phyloP scores from a whole-genome alignment of 2,329 filamentous ascomycete species.

The Colletotrichum lupini region DNA sequence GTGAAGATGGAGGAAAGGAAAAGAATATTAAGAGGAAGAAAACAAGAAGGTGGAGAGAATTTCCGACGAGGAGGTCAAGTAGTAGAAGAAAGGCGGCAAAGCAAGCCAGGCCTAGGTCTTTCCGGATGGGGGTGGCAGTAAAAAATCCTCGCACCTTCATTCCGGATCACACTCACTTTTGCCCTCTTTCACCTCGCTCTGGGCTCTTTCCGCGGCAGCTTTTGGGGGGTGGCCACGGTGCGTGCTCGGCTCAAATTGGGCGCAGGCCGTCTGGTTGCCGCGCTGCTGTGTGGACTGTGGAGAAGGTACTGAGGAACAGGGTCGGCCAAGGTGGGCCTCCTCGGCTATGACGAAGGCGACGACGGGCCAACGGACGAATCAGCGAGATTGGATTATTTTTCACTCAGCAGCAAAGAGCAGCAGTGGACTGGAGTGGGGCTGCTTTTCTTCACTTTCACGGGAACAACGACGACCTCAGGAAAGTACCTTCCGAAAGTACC shows the following conservation, averaged over 20 bases:
- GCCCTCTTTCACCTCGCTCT: conserved; percentile 2
- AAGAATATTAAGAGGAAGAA: conserved; percentile 38
- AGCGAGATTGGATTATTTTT: conserved; percentile 34
- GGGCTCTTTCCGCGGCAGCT: background rate
- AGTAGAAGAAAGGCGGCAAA: conserved; percentile 29
- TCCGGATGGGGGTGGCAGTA: conserved; percentile 30
- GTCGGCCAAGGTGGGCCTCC: conserved; percentile 28
- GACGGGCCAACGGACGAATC: conserved; percentile 37
- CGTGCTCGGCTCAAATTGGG: conserved; percentile 27
- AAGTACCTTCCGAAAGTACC: background rate
- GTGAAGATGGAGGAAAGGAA: conserved; percentile 39
- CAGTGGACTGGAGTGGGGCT: conserved; percentile 16
- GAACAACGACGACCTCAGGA: background rate
- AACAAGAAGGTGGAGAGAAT: conserved; percentile 41
- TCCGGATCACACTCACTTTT: conserved; percentile 2
- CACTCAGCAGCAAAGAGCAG: conserved; percentile 33
- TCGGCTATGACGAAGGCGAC: conserved; percentile 38
- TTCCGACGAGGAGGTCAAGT: conserved; percentile 37
- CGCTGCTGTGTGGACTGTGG: conserved; percentile 28
- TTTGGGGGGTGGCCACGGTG: background rate
- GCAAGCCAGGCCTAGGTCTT: background rate
- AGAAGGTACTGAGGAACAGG: conserved; percentile 17
- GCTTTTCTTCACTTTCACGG: background rate
- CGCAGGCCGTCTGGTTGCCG: conserved; percentile 22
- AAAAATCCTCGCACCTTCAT: conserved; percentile 12